phyloP scores from a whole-genome alignment of 768 basidiomycete species.

The Lenzites betulinus region DNA sequence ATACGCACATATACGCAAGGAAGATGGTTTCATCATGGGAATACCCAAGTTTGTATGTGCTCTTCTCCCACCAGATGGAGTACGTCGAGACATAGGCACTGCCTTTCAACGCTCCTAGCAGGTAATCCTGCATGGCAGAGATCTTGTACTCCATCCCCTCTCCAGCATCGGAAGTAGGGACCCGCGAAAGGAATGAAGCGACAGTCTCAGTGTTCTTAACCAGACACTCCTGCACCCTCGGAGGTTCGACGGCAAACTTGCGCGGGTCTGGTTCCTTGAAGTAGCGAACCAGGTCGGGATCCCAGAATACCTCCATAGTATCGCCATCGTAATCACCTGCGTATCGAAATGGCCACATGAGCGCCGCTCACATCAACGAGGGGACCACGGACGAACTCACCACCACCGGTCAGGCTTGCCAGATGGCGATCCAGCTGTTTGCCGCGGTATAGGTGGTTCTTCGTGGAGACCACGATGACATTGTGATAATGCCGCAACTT shows the following conservation, averaged over 20 bases:
- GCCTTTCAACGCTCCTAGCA: constrained; percentile 53
- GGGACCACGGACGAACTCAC: constrained; percentile 35
- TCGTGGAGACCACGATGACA: constrained; percentile 50
- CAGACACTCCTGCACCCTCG: constrained; percentile 44
- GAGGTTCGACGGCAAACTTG: constrained; percentile 52
- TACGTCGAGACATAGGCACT: constrained; percentile 54
- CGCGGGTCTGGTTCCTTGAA: constrained; percentile 55
- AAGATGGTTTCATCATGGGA: constrained; percentile 46
- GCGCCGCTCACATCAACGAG: not conserved
- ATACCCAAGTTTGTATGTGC: constrained; percentile 57
- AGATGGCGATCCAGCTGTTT: constrained; percentile 36
- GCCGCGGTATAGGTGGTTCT: constrained; percentile 28
- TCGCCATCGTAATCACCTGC: constrained; percentile 76
- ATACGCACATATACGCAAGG: constrained; percentile 56
- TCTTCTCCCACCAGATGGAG: constrained; percentile 52
- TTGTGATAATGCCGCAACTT: constrained; percentile 52
- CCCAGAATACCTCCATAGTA: constrained; percentile 57
- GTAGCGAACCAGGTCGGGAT: constrained; percentile 51
- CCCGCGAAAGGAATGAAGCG: constrained; percentile 38
- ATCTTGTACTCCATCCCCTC: constrained; percentile 30
- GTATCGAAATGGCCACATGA: not conserved
- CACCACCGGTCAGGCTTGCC: constrained; percentile 60
- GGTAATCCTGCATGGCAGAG: constrained; percentile 45
- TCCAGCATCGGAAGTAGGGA: constrained; percentile 23
- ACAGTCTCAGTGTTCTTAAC: constrained; percentile 47